Conservation (phyloP, 2,329 filamentous ascomycete genomes). For the Verticillium zaregamsianum region DNA sequence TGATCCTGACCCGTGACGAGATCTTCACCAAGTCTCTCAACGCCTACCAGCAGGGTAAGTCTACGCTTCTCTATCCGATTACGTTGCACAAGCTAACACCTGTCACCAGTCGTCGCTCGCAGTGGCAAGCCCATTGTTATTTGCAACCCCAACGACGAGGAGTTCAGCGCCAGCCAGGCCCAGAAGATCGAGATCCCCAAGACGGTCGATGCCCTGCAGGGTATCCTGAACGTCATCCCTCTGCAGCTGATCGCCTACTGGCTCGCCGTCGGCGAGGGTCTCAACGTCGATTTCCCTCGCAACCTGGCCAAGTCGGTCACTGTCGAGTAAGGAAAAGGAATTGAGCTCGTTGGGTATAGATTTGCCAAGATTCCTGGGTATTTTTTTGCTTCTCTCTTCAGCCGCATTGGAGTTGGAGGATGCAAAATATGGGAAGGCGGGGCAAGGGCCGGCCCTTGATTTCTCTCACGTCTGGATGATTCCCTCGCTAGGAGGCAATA, state of each 20-base stretch:
- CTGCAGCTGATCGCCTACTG: slow-evolving; percentile 98
- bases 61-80: neutral
- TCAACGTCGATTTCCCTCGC: slow-evolving; percentile 97
- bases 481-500: neutral
- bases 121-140: slow-evolving; percentile 96
- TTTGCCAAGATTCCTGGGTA: neutral
- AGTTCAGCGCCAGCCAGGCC: slow-evolving; percentile 83
- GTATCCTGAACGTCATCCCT: slow-evolving; percentile 95
- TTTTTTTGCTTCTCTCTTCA: neutral
- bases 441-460: neutral
- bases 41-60: slow-evolving; percentile 90
- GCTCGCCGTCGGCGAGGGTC: slow-evolving; percentile 91
- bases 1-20: slow-evolving; percentile 95
- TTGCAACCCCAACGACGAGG: slow-evolving; percentile 85
- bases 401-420: neutral
- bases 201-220: slow-evolving; percentile 93
- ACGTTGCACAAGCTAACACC: slow-evolving; percentile 1
- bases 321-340: slow-evolving; percentile 69
- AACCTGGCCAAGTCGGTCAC: slow-evolving; percentile 99
- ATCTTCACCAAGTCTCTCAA: slow-evolving; percentile 99
- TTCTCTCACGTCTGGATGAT: neutral
- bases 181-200: slow-evolving; percentile 97
- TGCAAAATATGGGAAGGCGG: neutral
- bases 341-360: neutral
- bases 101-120: slow-evolving; percentile 76